Conservation (phyloP, 2,329 filamentous ascomycete genomes). For the Curvularia eragrostidis region DNA sequence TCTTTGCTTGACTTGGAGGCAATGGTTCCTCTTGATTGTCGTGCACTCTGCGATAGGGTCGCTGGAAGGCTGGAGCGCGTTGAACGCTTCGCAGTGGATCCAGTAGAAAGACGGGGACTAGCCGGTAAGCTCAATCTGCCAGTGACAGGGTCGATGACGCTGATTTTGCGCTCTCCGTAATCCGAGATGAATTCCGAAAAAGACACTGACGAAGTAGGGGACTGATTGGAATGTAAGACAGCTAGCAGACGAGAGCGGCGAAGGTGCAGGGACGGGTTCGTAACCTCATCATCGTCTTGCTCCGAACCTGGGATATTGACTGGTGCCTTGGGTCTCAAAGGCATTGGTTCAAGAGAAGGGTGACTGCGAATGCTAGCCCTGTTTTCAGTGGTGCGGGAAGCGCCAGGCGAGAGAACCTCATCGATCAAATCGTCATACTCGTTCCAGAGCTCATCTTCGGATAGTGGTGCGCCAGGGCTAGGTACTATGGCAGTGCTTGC, state of each 20-base stretch:
- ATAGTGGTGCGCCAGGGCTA: slow-evolving; percentile 65
- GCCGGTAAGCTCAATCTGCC: slow-evolving; percentile 49
- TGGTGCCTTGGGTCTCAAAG: slow-evolving; percentile 34
- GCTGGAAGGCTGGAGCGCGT: slow-evolving; percentile 46
- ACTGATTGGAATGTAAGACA: slow-evolving; percentile 57
- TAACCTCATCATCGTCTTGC: slow-evolving; percentile 32
- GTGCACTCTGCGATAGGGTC: slow-evolving; percentile 37
- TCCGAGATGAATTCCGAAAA: slow-evolving; percentile 61
- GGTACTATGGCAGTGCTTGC: slow-evolving; percentile 68
- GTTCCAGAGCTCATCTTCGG: slow-evolving; percentile 90
- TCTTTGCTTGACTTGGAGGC: slow-evolving; percentile 43
- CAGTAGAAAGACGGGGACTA: slow-evolving; percentile 40
- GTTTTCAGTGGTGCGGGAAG: slow-evolving; percentile 18
- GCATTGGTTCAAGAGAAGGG: slow-evolving; percentile 41
- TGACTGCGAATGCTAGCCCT: slow-evolving; percentile 24
- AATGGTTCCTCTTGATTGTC: slow-evolving; percentile 43
- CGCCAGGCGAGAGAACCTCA: slow-evolving; percentile 63
- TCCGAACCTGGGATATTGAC: slow-evolving; percentile 39
- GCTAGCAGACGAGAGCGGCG: slow-evolving; percentile 60
- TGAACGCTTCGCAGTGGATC: slow-evolving; percentile 38
- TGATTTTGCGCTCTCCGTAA: slow-evolving; percentile 55
- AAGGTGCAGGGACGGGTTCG: slow-evolving; percentile 49
- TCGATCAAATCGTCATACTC: slow-evolving; percentile 91
- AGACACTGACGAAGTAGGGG: slow-evolving; percentile 60
- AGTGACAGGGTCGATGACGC: slow-evolving; percentile 47